phyloP scores from a whole-genome alignment of 1,284 basidiomycete species.

The Kwoniella shivajii region DNA sequence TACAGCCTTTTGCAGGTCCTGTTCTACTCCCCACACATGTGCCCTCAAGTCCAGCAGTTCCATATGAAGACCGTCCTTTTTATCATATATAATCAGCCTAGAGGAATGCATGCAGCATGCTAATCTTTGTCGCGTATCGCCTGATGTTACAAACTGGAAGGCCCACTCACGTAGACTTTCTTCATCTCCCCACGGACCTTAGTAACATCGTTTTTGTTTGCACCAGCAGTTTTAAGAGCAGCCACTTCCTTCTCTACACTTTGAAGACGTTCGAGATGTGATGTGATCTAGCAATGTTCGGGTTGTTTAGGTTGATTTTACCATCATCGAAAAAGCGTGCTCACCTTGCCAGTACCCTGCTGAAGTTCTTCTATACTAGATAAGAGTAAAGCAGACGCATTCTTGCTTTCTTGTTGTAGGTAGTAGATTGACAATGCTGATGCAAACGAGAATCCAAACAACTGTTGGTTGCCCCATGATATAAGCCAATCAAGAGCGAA shows the following conservation, averaged over 20 bases:
- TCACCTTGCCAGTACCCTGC: constrained; percentile 75
- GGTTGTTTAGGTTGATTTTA: background rate
- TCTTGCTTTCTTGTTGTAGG: constrained; percentile 85
- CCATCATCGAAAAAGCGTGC: constrained; percentile 5
- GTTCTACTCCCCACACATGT: constrained; percentile 55
- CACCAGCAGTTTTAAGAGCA: constrained; percentile 65
- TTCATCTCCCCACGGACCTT: constrained; percentile 76
- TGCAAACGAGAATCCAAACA: constrained; percentile 76
- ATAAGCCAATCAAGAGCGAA: background rate
- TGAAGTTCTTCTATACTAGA: constrained; percentile 85
- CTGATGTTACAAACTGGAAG: background rate
- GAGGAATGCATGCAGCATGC: background rate
- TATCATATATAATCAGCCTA: background rate
- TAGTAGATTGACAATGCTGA: constrained; percentile 81
- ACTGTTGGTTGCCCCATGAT: constrained; percentile 15
- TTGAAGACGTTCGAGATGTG: constrained; percentile 80
- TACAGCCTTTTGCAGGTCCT: constrained; percentile 51
- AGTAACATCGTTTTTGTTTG: constrained; percentile 76
- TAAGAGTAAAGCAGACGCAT: constrained; percentile 77
- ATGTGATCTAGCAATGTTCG: constrained; percentile 68
- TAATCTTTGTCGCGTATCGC: background rate
- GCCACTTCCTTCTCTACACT: constrained; percentile 85
- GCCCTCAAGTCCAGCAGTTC: constrained; percentile 53
- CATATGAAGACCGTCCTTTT: constrained; percentile 53
- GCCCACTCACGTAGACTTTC: constrained; percentile 65